These are phyloP conservation scores for Diplodia sapinea DNA, from an alignment of 2,329 filamentous ascomycete species.

Conservation along the genomic window DNA sequence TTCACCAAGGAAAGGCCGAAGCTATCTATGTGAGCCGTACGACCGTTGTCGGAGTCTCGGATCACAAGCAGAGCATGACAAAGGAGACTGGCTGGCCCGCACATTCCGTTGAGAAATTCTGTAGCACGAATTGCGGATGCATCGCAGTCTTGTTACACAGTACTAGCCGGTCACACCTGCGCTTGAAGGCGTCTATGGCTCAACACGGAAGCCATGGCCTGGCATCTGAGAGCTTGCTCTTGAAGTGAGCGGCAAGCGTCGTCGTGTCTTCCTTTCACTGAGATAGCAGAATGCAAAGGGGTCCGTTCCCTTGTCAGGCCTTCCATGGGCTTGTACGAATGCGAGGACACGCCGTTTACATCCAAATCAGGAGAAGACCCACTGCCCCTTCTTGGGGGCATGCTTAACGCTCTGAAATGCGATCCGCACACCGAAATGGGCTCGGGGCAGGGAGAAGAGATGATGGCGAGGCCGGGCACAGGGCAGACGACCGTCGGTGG, in stretches of 20 bases:
- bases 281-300: not conserved
- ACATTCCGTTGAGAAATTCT: not conserved
- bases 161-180: not conserved
- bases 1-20: not conserved
- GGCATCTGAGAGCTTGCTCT: not conserved
- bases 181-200: not conserved
- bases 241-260: not conserved
- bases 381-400: not conserved
- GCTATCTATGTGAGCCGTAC: not conserved
- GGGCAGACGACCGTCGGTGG: too few species aligned
- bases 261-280: too few species aligned
- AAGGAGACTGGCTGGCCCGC: not conserved
- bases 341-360: not conserved
- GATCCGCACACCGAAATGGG: not conserved
- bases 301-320: not conserved
- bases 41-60: constrained; percentile 3
- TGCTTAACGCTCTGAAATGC: not conserved
- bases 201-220: not conserved
- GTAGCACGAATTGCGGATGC: not conserved
- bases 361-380: constrained; percentile 8
- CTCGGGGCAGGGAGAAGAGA: not conserved
- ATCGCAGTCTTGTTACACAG: not conserved
- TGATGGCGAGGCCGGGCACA: not conserved
- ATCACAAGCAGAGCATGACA: not conserved
- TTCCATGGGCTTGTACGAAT: not conserved